Base-by-base conservation (phyloP, 257 asterid species). In the Ocimum tenuiflorum region DNA sequence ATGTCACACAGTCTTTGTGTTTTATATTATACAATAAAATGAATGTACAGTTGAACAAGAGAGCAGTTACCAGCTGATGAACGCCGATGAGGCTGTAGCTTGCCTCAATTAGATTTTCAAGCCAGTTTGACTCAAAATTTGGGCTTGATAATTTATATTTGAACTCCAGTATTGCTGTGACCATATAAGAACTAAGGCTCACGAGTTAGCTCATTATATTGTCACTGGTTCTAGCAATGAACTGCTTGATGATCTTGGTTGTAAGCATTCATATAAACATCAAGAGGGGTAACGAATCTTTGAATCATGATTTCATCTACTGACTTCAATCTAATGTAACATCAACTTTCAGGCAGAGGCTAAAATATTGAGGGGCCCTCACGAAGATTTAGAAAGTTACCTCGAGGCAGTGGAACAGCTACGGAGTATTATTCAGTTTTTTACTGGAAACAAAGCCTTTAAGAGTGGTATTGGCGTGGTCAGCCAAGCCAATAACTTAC, bases 301-400 rank as follows among this genome's bases (percentile, higher is more conserved):
- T 56, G 46, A 58, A 60, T 39, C 8, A 12, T 58, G 43, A 41
- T 49, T 59, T n/a, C 52, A 11, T 60, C 24, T 8, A 38, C 23
- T 66, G 20, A 57, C 43, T 55, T 46, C 18, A 68, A 57, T 67
- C 57, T 49, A 52, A 38, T 69, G 31, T 53, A 42, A 31, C 39
- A 65, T 72, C 39, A 48, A 72, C 36, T 74, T 73, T 62, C 88
- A 92, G 99, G 96, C 95, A 9, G 99, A 92, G 79, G 97, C 99
- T 51, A 92, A 84, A 74, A 84, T 92, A 67, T 65, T 92, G 74
- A 86, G 88, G 79, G 99, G 99, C 0, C 99, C 99, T 45, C 97
- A 89, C 45, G 99, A 92, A 72, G 95, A 89, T 78, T 64, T 89
- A 80, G 99, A 89, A 72, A 86, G 96, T 68, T 92, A 92, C 73